Percentiles rank a stretch among this genome's conserved stretches.
These are phyloP conservation scores for Apiospora koreana DNA, from an alignment of 2,329 filamentous ascomycete genomes.

Conservation along the genomic window DNA sequence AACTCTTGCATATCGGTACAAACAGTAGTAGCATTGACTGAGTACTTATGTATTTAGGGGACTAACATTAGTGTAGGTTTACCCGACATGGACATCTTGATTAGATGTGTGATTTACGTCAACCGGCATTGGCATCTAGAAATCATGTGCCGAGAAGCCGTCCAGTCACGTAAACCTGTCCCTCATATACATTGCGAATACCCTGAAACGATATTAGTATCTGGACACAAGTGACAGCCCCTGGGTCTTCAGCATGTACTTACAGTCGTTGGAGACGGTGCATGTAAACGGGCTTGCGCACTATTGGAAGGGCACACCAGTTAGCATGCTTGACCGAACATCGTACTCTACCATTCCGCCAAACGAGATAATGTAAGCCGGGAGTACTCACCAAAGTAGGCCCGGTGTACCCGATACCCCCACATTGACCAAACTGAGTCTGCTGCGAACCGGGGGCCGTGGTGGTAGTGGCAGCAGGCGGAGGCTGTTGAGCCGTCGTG, in stretches of 20 bases:
- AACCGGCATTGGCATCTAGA: not conserved
- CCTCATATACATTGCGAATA: constrained; percentile 2
- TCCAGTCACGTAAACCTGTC: too few species aligned
- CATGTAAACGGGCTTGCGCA: constrained; percentile 12
- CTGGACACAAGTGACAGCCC: too few species aligned
- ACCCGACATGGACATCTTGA: too few species aligned
- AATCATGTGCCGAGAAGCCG: too few species aligned
- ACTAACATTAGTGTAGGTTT: too few species aligned
- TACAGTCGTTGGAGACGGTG: constrained; percentile 14
- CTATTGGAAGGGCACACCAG: not conserved
- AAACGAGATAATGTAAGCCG: not conserved
- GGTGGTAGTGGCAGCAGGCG: not conserved
- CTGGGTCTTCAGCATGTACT: not conserved
- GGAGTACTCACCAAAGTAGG: constrained; percentile 7
- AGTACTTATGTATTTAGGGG: not conserved
- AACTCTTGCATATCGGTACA: not conserved
- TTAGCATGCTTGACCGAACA: not conserved
- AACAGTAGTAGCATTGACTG: not conserved
- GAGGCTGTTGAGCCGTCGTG: not conserved
- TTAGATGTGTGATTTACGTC: too few species aligned
- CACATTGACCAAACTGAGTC: constrained; percentile 13
- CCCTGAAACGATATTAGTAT: not conserved
- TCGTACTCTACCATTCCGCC: not conserved
- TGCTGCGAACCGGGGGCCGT: not conserved
- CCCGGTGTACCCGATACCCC: constrained; percentile 9